Evolutionary conservation across 225 moss, liverwort and hornwort genomes (phyloP).

Genomic region (Polytrichum formosum): DNA sequence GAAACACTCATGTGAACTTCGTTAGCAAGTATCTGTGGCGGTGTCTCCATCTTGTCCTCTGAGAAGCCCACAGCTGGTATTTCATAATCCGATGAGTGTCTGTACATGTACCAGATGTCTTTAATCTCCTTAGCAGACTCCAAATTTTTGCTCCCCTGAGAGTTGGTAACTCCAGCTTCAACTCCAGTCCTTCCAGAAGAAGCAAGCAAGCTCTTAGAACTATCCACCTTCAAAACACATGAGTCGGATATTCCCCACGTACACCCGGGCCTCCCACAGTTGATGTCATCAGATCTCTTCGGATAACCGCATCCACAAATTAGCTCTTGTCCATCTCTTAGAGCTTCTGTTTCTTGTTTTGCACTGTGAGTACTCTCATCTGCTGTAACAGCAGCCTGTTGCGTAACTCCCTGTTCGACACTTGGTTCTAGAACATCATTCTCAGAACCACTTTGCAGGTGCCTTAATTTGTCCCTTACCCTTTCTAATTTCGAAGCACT

Average conservation of each 20-base stretch:
- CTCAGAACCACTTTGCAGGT: slow-evolving; percentile 25
- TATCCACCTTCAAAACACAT: neutral
- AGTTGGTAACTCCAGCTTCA: neutral
- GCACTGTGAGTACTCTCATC: neutral
- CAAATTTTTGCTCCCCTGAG: neutral
- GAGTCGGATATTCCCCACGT: slow-evolving; percentile 13
- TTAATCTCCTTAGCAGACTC: slow-evolving; percentile 26
- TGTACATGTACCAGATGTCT: slow-evolving; percentile 42
- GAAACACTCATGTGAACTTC: slow-evolving; percentile 26
- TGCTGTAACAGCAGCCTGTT: slow-evolving; percentile 2
- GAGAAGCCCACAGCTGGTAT: slow-evolving; percentile 26
- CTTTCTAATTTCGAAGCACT: slow-evolving; percentile 24
- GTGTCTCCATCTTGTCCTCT: slow-evolving; percentile 31
- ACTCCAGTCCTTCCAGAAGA: slow-evolving; percentile 2
- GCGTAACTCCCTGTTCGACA: slow-evolving; percentile 5
- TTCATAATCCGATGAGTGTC: slow-evolving; percentile 40
- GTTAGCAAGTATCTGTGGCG: slow-evolving; percentile 37
- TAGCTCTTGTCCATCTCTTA: neutral
- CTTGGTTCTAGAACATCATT: slow-evolving; percentile 5
- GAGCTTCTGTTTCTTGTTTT: neutral
- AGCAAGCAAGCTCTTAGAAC: neutral
- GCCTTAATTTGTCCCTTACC: slow-evolving; percentile 41
- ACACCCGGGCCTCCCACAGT: slow-evolving; percentile 12
- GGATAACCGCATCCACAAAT: slow-evolving; percentile 10
- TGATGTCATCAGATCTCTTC: slow-evolving; percentile 10